These are phyloP conservation scores for Solanum hybrid DNA, from an alignment of 305 asterid species.

Conservation along the genomic window DNA sequence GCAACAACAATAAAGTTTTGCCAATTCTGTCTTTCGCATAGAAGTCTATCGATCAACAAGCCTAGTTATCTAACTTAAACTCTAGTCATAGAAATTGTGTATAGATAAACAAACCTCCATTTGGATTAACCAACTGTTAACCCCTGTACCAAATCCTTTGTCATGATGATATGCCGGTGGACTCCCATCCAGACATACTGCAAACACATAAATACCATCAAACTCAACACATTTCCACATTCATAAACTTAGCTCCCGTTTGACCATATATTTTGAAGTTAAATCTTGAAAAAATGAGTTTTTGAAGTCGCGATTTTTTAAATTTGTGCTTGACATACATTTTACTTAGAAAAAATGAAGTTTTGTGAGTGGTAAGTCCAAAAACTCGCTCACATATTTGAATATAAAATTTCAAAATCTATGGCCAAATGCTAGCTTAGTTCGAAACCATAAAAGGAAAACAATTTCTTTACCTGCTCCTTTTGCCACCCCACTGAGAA, in stretches of 20 bases:
- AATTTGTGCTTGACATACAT: background rate
- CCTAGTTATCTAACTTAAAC: background rate
- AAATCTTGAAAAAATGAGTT: background rate
- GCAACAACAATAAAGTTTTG: background rate
- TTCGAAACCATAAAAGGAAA: background rate
- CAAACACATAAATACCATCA: background rate
- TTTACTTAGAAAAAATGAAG: background rate
- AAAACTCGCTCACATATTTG: background rate
- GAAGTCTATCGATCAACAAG: background rate
- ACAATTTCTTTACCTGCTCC: constrained; percentile 45
- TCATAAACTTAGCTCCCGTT: background rate
- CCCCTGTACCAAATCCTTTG: constrained; percentile 51
- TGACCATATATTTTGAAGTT: background rate
- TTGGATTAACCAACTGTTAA: constrained; percentile 61
- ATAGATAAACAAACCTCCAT: constrained; percentile 23
- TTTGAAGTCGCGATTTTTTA: background rate
- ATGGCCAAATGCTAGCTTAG: background rate
- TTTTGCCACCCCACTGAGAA: constrained; percentile 43
- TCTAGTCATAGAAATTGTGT: background rate
- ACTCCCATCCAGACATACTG: constrained; percentile 79
- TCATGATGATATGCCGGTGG: constrained; percentile 73
- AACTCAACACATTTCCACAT: background rate
- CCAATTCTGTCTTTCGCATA: background rate
- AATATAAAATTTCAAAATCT: background rate
- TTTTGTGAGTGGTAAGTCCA: background rate